Evolutionary conservation across 768 basidiomycete species (phyloP), one percentile per base, ranked within the genome.

Genomic region (Calocybe indica): DNA sequence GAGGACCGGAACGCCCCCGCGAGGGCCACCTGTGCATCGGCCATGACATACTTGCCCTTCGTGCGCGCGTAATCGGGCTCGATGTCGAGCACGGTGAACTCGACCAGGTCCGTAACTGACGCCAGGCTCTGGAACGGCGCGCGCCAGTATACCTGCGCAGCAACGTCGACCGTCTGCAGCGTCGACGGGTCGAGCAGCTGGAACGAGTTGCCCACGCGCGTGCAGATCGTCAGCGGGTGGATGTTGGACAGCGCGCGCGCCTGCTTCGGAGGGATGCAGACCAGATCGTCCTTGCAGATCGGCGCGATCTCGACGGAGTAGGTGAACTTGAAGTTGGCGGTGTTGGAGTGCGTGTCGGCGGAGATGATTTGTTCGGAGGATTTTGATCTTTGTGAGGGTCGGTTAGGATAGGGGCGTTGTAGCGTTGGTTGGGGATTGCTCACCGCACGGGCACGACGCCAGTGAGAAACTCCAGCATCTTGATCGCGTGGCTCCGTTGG

Each of bases 301-400:
- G 96, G 93, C 4, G 87, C 80, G 60, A 99, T 96, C 68, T 98
- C 95, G 55, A 98, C 89, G 5, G 94, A 96, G 73, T 92, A 98
- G 5, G 93, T 92, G 67, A 89, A 94, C 68, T 95, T 98, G 77
- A 89, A 96, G 68, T 91, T 97, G 32, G 95, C 88, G 3, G 93
- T 96, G 54, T 80, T 81, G 41, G 87, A 81, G 64, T 99, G 95
- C 1, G 87, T 92, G 62, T 99, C 96, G 15, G 85, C 74, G 6
- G 94, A 96, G 30, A 98, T 78, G 7, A 99, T 74, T 63, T 96
- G 96, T 65, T 98, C 96, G 1, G 94, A 96, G 7, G 85, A 71
- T 68, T 98, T 98, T 43, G 88, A 84, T 57, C 94, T 93, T 53
- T 31, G 29, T 5, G 32, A 32, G 13, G 15, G 3, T 22, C 8